Percentiles rank a stretch among this genome's conserved stretches.
Evolutionary conservation across 1,284 basidiomycete species (phyloP).

Genomic region (Leccinum pseudoinsigne): DNA sequence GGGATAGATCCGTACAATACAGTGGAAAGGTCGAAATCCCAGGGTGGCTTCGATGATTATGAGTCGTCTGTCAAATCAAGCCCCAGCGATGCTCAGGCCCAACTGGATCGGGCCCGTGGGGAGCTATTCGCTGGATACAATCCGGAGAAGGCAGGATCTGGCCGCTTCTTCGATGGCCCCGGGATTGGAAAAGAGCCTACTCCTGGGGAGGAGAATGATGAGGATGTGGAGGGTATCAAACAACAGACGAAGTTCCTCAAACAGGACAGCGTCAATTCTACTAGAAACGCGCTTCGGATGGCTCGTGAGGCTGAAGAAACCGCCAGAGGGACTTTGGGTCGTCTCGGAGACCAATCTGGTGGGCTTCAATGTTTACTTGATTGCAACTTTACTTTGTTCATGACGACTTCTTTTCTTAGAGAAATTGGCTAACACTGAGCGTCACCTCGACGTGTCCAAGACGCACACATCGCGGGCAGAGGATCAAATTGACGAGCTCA

Average conservation of each 20-base stretch:
- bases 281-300: slow-evolving; percentile 90
- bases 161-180: slow-evolving; percentile 68
- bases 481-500: slow-evolving; percentile 94
- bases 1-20: slow-evolving; percentile 50
- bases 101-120: slow-evolving; percentile 66
- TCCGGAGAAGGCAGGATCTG: slow-evolving; percentile 54
- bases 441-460: slow-evolving; percentile 93
- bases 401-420: slow-evolving; percentile 42
- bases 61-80: slow-evolving; percentile 41
- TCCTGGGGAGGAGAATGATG: slow-evolving; percentile 85
- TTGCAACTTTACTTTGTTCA: neutral
- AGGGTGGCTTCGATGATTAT: slow-evolving; percentile 21
- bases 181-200: slow-evolving; percentile 43
- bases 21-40: slow-evolving; percentile 28
- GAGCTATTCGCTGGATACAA: slow-evolving; percentile 78
- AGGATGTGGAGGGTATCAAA: slow-evolving; percentile 97
- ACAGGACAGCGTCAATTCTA: slow-evolving; percentile 90
- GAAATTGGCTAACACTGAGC: slow-evolving; percentile 93
- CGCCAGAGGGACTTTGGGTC: slow-evolving; percentile 82
- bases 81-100: slow-evolving; percentile 47
- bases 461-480: slow-evolving; percentile 87
- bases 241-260: slow-evolving; percentile 89
- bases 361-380: slow-evolving; percentile 26
- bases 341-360: slow-evolving; percentile 97
- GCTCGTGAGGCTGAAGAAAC: slow-evolving; percentile 97